These are phyloP conservation scores for Macadamia integrifolia DNA, from an alignment of 164 flowering plant genomes.

Conservation along the genomic window DNA sequence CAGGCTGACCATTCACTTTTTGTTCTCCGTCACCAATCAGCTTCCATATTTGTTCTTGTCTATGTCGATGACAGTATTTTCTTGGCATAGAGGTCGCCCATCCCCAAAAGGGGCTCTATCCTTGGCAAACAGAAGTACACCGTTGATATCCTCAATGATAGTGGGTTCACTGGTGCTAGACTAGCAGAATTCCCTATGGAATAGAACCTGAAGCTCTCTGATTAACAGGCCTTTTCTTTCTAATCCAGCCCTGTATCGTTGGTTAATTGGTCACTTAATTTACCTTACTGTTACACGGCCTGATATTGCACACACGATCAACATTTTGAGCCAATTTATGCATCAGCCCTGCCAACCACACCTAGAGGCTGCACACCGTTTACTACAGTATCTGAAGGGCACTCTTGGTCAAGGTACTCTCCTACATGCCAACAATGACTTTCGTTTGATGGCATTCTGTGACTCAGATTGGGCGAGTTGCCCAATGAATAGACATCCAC, in stretches of 20 bases:
- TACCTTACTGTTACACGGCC: slow-evolving; percentile 16
- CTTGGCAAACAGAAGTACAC: neutral
- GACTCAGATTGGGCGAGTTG: slow-evolving; percentile 3
- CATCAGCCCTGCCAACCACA: slow-evolving; percentile 9
- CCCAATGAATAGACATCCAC: neutral
- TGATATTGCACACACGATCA: slow-evolving; percentile 9
- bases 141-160: slow-evolving; percentile 6
- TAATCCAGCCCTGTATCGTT: slow-evolving; percentile 11
- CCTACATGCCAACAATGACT: neutral
- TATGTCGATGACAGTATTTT: slow-evolving; percentile 19
- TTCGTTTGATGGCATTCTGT: neutral
- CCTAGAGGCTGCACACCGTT: neutral
- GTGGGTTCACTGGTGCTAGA: slow-evolving; percentile 1
- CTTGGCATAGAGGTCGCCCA: slow-evolving; percentile 5
- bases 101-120: neutral
- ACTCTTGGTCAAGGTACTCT: neutral
- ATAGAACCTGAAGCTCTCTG: slow-evolving; percentile 6
- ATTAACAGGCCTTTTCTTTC: neutral
- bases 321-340: slow-evolving; percentile 12
- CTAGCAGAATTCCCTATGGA: slow-evolving; percentile 12
- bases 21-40: too few relatives aligned
- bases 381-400: neutral
- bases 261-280: slow-evolving; percentile 1
- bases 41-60: slow-evolving; percentile 1
- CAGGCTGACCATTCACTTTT: slow-evolving; percentile 3